A percentile compares a stretch with the other conserved stretches of the same genome.
These are phyloP conservation scores for Coccinonectria pachysandricola DNA, from an alignment of 2,329 filamentous ascomycete species.

Conservation along the genomic window DNA sequence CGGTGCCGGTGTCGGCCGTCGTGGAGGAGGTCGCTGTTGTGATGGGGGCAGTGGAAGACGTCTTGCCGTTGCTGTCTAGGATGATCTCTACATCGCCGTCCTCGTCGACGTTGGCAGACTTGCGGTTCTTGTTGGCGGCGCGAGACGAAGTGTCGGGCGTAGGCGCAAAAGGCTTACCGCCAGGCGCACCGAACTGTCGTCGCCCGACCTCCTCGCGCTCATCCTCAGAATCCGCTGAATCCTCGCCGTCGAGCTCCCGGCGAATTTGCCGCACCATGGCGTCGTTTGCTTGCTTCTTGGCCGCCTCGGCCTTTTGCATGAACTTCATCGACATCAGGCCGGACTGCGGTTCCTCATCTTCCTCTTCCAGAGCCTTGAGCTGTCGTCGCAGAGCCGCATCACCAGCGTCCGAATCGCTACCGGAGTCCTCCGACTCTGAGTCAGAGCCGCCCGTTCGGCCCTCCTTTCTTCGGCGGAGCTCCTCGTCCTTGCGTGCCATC, in stretches of 20 bases:
- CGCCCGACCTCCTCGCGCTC: slow-evolving; percentile 55
- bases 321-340: slow-evolving; percentile 81
- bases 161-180: slow-evolving; percentile 22
- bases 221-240: slow-evolving; percentile 34
- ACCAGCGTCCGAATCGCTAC: slow-evolving; percentile 48
- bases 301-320: slow-evolving; percentile 81
- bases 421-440: slow-evolving; percentile 43
- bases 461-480: slow-evolving; percentile 68
- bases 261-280: slow-evolving; percentile 60
- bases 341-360: slow-evolving; percentile 46
- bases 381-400: slow-evolving; percentile 39
- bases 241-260: slow-evolving; percentile 54
- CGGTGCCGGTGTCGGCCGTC: slow-evolving; percentile 16
- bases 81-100: slow-evolving; percentile 20
- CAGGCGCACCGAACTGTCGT: slow-evolving; percentile 51
- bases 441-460: slow-evolving; percentile 45
- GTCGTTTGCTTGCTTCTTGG: slow-evolving; percentile 70
- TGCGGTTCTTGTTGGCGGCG: slow-evolving; percentile 18
- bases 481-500: slow-evolving; percentile 73
- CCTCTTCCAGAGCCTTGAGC: slow-evolving; percentile 32
- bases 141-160: slow-evolving; percentile 20
- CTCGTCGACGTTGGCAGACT: slow-evolving; percentile 17
- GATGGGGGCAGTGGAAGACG: slow-evolving; percentile 12
- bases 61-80: slow-evolving; percentile 10
- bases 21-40: slow-evolving; percentile 8